phyloP scores from a whole-genome alignment of 768 basidiomycete genomes.

The Trametes elegans region DNA sequence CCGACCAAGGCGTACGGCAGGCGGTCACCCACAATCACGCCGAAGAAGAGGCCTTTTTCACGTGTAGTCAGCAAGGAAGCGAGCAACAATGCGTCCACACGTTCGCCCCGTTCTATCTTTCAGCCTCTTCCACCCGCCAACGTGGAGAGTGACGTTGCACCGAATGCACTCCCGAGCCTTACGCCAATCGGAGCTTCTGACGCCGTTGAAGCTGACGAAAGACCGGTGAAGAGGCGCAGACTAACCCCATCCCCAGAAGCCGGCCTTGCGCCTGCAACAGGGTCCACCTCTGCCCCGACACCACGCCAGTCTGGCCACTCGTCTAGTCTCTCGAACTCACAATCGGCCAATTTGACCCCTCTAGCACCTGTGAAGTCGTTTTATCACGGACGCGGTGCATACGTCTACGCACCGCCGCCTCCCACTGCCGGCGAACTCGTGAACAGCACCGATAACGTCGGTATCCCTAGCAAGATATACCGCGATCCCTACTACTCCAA shows the following conservation, averaged over 20 bases:
- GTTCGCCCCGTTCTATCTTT: constrained; percentile 1
- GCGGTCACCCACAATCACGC: background rate
- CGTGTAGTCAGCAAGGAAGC: background rate
- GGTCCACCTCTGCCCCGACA: background rate
- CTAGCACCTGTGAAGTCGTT: constrained; percentile 25
- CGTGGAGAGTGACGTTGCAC: background rate
- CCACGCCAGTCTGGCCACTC: background rate
- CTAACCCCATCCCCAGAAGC: background rate
- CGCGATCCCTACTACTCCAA: constrained; percentile 80
- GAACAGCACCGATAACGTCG: constrained; percentile 42
- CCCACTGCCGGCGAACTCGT: constrained; percentile 51
- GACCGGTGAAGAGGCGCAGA: constrained; percentile 13
- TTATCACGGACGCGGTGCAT: constrained; percentile 25
- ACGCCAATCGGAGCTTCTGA: background rate
- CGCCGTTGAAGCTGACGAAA: background rate
- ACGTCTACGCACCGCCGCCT: constrained; percentile 47
- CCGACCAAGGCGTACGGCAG: background rate
- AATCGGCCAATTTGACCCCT: background rate
- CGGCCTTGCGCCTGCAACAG: background rate
- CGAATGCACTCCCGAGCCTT: background rate
- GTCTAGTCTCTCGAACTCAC: background rate
- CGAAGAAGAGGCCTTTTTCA: constrained; percentile 1
- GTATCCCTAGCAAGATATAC: constrained; percentile 62
- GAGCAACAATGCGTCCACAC: background rate
- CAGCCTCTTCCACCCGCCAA: constrained; percentile 1